Base-by-base conservation (phyloP, 2,329 filamentous ascomycete species). In the Emergomyces pasteurianus region DNA sequence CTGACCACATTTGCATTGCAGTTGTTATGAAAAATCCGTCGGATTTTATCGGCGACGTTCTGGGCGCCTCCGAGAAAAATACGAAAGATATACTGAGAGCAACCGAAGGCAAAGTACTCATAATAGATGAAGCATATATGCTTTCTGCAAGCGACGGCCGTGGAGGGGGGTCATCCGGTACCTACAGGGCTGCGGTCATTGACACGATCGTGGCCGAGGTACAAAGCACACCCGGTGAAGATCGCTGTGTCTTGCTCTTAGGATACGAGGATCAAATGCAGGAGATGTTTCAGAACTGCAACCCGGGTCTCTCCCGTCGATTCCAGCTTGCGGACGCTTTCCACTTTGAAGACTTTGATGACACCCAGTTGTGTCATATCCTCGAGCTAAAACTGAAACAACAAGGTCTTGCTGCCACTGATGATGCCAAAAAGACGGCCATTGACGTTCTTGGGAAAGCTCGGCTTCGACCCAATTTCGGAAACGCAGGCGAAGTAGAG, bases 111-210 rank as follows among this genome's bases (percentile, higher is more conserved):
- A 92, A 92, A 64, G 87, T 92, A 0, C 79, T 92, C 0, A 82
- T 92, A 16, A 90, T 92, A 2, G 89, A 92, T 63, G 89, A 94
- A 68, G 88, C 88, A 0, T 92, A 92, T 64, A 83, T 84, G 40
- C 77, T 92, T 0, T 81, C 79, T 53, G 71, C 74, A 1, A 75
- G 75, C 0, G 69, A 70, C 7, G 68, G 65, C 2, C 63, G 58
- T 2, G 70, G 68, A 0, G 67, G 66, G n/a, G 64, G 64, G 1
- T 67, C 67, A 1, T 58, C 59, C 1, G 80, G 85, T 64, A 62
- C 64, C 0, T 90, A 74, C 73, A 86, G 83, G 68, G 80, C 77
- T 0, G 86, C 83, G 0, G 86, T 89, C 0, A 79, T 90, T 2
- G 88, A 91, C 65, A 90, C 86, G 0, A 84, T 90, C 14, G 88